A percentile compares a stretch with the other conserved stretches of the same genome.
Evolutionary conservation across 352 stramenopile species (phyloP).

Genomic region (Lagenidium giganteum): DNA sequence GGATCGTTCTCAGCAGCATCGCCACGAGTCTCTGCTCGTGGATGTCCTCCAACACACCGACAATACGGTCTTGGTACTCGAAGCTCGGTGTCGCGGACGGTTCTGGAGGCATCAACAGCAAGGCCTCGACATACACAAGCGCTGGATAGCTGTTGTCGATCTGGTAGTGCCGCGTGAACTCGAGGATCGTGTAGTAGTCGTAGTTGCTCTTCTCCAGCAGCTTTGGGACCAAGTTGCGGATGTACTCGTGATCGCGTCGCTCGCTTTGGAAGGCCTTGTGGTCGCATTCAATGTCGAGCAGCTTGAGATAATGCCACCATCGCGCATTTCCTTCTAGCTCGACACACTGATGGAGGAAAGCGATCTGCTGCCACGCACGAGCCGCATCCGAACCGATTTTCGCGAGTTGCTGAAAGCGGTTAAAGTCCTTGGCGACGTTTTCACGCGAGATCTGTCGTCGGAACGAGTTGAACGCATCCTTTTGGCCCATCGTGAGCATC

Average conservation of each 20-base stretch:
- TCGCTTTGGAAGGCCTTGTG: slow-evolving; percentile 76
- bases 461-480: slow-evolving; percentile 67
- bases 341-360: slow-evolving; percentile 74
- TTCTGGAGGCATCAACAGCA: slow-evolving; percentile 36
- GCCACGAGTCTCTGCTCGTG: slow-evolving; percentile 59
- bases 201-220: slow-evolving; percentile 65
- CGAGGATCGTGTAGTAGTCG: slow-evolving; percentile 75
- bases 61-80: slow-evolving; percentile 76
- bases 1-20: slow-evolving; percentile 51
- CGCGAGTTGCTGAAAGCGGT: slow-evolving; percentile 70
- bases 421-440: slow-evolving; percentile 79
- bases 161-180: slow-evolving; percentile 82
- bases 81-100: slow-evolving; percentile 11
- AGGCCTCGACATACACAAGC: slow-evolving; percentile 57
- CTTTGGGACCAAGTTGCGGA: slow-evolving; percentile 53
- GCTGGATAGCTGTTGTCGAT: slow-evolving; percentile 76
- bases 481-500: slow-evolving; percentile 73
- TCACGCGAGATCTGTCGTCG: slow-evolving; percentile 73
- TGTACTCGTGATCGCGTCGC: slow-evolving; percentile 57
- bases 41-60: slow-evolving; percentile 73
- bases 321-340: slow-evolving; percentile 77
- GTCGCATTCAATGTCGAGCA: slow-evolving; percentile 73
- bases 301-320: slow-evolving; percentile 79
- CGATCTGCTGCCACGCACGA: slow-evolving; percentile 74
- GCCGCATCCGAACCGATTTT: slow-evolving; percentile 68